Conservation (phyloP, 2,329 filamentous ascomycete genomes). For the Mycosphaerelloides madeirae region DNA sequence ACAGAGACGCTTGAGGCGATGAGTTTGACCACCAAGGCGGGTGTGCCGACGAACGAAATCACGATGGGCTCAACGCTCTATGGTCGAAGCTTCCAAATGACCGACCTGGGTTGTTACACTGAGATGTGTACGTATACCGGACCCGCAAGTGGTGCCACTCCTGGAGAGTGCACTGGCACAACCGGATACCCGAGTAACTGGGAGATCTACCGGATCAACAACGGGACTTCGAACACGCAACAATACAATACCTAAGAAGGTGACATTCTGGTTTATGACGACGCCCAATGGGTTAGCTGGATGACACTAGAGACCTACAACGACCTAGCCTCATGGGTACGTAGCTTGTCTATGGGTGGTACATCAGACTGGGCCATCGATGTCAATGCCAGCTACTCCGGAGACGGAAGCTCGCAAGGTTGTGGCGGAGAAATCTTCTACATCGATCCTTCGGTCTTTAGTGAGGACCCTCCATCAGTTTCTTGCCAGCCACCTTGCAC, state of each 20-base stretch:
- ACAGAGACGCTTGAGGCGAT: slow-evolving; percentile 22
- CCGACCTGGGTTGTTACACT: slow-evolving; percentile 21
- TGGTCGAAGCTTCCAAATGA: slow-evolving; percentile 40
- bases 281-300: slow-evolving; percentile 20
- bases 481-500: no score
- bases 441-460: no score
- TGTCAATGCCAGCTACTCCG: no score
- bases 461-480: no score
- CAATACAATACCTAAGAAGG: neutral
- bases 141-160: neutral
- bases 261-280: slow-evolving; percentile 17
- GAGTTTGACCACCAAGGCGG: slow-evolving; percentile 10
- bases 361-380: slow-evolving; percentile 37
- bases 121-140: slow-evolving; percentile 23
- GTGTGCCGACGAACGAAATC: slow-evolving; percentile 28
- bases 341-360: slow-evolving; percentile 29
- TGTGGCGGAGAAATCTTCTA: no score
- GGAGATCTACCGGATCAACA: slow-evolving; percentile 31
- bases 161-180: slow-evolving; percentile 28
- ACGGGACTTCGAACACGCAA: neutral
- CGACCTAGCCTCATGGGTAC: slow-evolving; percentile 12
- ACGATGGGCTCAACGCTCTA: slow-evolving; percentile 32
- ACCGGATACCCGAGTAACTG: slow-evolving; percentile 34
- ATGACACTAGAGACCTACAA: slow-evolving; percentile 25
- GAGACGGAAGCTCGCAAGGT: no score